Percentiles rank a stretch among this genome's conserved stretches.
Evolutionary conservation across 1,139 yeast genomes (phyloP).

Genomic region (Geotrichum restrictum): DNA sequence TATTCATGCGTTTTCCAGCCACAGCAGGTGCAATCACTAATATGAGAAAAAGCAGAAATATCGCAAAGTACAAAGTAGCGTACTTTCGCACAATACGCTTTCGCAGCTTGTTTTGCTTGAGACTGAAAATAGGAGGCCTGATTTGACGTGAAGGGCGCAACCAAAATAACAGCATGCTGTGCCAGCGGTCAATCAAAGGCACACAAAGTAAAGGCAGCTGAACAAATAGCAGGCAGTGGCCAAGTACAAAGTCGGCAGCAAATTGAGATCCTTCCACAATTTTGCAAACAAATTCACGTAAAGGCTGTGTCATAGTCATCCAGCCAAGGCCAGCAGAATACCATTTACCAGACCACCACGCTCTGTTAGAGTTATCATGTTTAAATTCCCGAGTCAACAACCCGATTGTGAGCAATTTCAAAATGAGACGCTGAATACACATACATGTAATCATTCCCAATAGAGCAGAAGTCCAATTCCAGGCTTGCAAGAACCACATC

Average conservation of each 20-base stretch:
- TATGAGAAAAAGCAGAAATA: conserved; percentile 66
- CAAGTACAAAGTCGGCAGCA: conserved; percentile 93
- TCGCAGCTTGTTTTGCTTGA: conserved; percentile 95
- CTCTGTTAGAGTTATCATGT: conserved; percentile 93
- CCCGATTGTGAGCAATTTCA: conserved; percentile 76
- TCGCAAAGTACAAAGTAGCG: conserved; percentile 71
- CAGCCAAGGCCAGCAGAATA: conserved; percentile 91
- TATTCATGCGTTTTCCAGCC: conserved; percentile 36
- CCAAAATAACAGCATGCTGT: conserved; percentile 98
- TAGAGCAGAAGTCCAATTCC: conserved; percentile 81
- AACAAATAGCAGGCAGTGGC: conserved; percentile 80
- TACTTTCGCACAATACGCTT: conserved; percentile 98
- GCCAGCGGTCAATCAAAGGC: conserved; percentile 96
- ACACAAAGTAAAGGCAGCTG: conserved; percentile 83
- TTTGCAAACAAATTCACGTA: conserved; percentile 94
- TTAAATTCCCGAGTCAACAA: conserved; percentile 94
- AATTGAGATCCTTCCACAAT: conserved; percentile 90
- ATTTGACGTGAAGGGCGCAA: conserved; percentile 96
- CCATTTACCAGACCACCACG: conserved; percentile 99
- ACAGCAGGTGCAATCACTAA: conserved; percentile 91
- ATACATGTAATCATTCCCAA: conserved; percentile 82
- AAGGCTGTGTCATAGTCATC: conserved; percentile 94
- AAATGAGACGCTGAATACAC: conserved; percentile 80
- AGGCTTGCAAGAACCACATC: conserved; percentile 96
- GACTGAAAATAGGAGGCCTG: conserved; percentile 96